Percentiles rank a stretch among this genome's conserved stretches.
Conservation (phyloP, 331 rosid genomes). For the Saraca asoca region DNA sequence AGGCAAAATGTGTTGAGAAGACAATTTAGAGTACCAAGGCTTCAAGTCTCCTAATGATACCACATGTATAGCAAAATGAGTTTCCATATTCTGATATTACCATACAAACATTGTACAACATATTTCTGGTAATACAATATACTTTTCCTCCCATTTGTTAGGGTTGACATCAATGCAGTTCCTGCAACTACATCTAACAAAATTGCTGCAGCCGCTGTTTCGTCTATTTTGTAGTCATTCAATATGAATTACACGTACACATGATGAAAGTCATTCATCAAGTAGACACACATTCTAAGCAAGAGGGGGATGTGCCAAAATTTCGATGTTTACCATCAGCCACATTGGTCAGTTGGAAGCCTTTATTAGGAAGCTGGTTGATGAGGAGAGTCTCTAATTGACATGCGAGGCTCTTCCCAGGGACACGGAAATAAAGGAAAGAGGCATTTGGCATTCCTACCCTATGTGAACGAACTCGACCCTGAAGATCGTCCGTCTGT, state of each 20-base stretch:
- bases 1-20: too few relatives aligned
- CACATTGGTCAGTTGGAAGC: conserved; percentile 63
- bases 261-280: conserved; percentile 22
- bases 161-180: conserved; percentile 33
- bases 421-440: conserved; percentile 71
- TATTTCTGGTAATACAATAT: conserved; percentile 1
- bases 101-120: neutral
- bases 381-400: conserved; percentile 89
- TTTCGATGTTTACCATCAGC: conserved; percentile 90
- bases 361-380: conserved; percentile 75
- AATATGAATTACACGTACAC: conserved; percentile 11
- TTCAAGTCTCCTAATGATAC: too few relatives aligned
- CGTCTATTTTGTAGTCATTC: conserved; percentile 25
- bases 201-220: conserved; percentile 57
- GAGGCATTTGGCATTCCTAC: conserved; percentile 69
- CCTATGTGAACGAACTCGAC: conserved; percentile 70
- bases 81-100: neutral
- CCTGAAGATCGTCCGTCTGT: conserved; percentile 86
- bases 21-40: too few relatives aligned
- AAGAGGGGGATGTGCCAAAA: conserved; percentile 66
- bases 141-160: conserved; percentile 23
- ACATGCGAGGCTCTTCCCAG: conserved; percentile 84
- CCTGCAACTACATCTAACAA: conserved; percentile 52
- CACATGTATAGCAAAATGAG: too few relatives aligned
- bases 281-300: conserved; percentile 42